A percentile compares a stretch with the other conserved stretches of the same genome.
phyloP scores from a whole-genome alignment of 352 stramenopile genomes.

The Aphanomyces astaci region DNA sequence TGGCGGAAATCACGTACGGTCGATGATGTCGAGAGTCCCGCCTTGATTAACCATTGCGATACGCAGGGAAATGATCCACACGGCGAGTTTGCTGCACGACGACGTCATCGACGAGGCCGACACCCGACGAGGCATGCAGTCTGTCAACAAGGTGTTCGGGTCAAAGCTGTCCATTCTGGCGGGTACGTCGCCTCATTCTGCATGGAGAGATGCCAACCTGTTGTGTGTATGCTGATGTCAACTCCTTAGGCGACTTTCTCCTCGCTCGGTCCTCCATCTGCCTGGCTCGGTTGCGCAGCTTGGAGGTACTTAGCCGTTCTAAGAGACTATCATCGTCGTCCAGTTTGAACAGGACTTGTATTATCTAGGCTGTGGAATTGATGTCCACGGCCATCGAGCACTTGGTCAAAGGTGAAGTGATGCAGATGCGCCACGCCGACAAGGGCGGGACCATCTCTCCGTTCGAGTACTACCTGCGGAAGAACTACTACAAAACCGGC shows the following conservation, averaged over 20 bases:
- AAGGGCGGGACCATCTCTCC: constrained; percentile 54
- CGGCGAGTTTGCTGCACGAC: constrained; percentile 97
- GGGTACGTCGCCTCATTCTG: constrained; percentile 22
- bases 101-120: constrained; percentile 98
- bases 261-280: constrained; percentile 94
- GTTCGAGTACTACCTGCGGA: constrained; percentile 95
- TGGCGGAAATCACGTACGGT: constrained; percentile 78
- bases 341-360: too few relatives aligned
- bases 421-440: constrained; percentile 95
- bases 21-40: not conserved
- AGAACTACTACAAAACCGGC: constrained; percentile 99
- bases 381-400: constrained; percentile 99
- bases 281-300: constrained; percentile 76
- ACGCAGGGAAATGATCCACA: constrained; percentile 97
- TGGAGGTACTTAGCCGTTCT: not conserved
- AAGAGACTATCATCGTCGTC: not conserved
- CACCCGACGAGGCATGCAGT: constrained; percentile 88
- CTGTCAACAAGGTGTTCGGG: constrained; percentile 96
- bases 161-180: constrained; percentile 98
- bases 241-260: constrained; percentile 86
- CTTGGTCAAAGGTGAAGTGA: constrained; percentile 98
- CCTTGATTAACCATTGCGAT: too few relatives aligned
- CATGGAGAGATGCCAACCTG: not conserved
- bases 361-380: constrained; percentile 95
- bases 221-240: constrained; percentile 28